These are phyloP conservation scores for Kwoniella botswanensis DNA, from an alignment of 768 basidiomycete genomes.

Conservation along the genomic window DNA sequence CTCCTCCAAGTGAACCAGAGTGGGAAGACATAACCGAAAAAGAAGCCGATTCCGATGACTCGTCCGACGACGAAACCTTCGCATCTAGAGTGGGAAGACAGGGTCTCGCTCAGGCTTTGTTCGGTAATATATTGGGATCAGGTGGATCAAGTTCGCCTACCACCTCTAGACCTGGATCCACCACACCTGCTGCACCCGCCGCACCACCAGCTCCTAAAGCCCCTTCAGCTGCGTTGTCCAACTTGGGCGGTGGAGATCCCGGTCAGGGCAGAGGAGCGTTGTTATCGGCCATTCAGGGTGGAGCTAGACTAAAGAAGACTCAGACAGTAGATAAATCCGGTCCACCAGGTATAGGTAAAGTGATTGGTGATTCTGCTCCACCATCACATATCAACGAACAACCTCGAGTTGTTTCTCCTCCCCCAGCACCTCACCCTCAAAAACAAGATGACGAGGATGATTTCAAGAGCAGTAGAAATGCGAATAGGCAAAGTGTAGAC, in stretches of 20 bases:
- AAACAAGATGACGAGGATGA: slow-evolving; percentile 20
- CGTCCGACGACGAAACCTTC: slow-evolving; percentile 75
- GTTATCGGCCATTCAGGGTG: slow-evolving; percentile 79
- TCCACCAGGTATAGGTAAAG: slow-evolving; percentile 64
- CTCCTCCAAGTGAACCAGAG: slow-evolving; percentile 66
- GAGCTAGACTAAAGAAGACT: slow-evolving; percentile 70
- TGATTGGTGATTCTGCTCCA: slow-evolving; percentile 72
- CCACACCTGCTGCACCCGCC: slow-evolving; percentile 48
- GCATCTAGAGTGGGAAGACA: slow-evolving; percentile 68
- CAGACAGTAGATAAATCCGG: slow-evolving; percentile 83
- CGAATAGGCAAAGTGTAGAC: slow-evolving; percentile 78
- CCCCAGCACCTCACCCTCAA: slow-evolving; percentile 55
- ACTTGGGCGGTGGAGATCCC: slow-evolving; percentile 54
- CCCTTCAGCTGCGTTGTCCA: slow-evolving; percentile 62
- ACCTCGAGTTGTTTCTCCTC: slow-evolving; percentile 53
- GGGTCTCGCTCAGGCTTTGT: slow-evolving; percentile 77
- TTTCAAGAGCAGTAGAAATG: slow-evolving; percentile 48
- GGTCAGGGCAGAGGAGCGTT: slow-evolving; percentile 64
- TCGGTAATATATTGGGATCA: slow-evolving; percentile 66
- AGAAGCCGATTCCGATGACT: slow-evolving; percentile 65
- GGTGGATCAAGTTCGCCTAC: slow-evolving; percentile 36
- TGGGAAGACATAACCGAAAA: slow-evolving; percentile 85
- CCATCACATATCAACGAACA: slow-evolving; percentile 70
- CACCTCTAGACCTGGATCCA: slow-evolving; percentile 52
- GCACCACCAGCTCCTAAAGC: slow-evolving; percentile 57